These are phyloP conservation scores for Cladobotryum mycophilum DNA, from an alignment of 2,329 filamentous ascomycete species.

Conservation along the genomic window DNA sequence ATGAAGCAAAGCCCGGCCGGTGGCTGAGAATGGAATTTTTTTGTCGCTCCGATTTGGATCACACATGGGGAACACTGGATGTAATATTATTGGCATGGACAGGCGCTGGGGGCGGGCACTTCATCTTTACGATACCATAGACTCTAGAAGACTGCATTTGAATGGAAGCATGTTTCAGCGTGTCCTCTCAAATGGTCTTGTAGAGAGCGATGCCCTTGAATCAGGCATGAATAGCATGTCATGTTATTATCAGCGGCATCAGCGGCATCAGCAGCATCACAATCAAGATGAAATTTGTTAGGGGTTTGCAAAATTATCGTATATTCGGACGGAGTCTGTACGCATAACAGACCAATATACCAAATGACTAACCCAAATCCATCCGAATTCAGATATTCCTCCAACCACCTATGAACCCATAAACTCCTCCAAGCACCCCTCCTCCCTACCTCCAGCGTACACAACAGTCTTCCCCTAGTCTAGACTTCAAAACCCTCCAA, in stretches of 20 bases:
- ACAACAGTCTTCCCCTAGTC: too few species aligned
- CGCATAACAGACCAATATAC: background rate
- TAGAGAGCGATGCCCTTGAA: too few species aligned
- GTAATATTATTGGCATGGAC: slow-evolving; percentile 14
- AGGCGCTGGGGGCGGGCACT: slow-evolving; percentile 17
- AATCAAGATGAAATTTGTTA: background rate
- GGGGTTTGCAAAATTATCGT: background rate
- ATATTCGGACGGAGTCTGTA: background rate
- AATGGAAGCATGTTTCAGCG: too few species aligned
- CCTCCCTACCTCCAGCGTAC: too few species aligned
- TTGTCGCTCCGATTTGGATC: background rate
- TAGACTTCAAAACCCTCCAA: background rate
- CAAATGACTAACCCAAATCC: background rate
- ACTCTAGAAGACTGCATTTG: slow-evolving; percentile 6
- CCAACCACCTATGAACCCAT: background rate
- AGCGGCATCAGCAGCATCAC: too few species aligned
- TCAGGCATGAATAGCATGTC: too few species aligned
- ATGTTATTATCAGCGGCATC: too few species aligned
- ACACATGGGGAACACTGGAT: background rate
- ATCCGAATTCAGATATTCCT: background rate
- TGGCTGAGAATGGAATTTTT: slow-evolving; percentile 14
- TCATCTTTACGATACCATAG: slow-evolving; percentile 24
- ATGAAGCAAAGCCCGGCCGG: slow-evolving; percentile 31
- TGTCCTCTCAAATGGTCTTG: too few species aligned
- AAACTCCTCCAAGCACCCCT: background rate